phyloP scores from a whole-genome alignment of 768 basidiomycete genomes.

The Trametopsis cervina region DNA sequence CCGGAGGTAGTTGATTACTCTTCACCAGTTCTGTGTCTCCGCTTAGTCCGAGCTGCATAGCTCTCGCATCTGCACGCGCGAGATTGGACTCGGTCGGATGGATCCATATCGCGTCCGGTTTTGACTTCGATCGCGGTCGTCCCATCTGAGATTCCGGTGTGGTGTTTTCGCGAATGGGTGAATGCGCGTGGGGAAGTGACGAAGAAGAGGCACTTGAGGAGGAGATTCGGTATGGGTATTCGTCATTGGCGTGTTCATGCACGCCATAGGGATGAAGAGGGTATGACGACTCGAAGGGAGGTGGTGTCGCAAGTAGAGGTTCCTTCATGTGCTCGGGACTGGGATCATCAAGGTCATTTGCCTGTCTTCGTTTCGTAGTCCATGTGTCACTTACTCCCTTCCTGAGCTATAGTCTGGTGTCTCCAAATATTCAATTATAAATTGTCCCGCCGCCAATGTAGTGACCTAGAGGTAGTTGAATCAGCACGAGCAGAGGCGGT shows the following conservation, averaged over 20 bases:
- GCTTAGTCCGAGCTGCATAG: conserved; percentile 44
- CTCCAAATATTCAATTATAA: conserved; percentile 41
- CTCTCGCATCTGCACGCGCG: conserved; percentile 60
- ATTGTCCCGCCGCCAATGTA: conserved; percentile 51
- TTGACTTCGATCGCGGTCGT: conserved; percentile 43
- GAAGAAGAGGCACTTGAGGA: conserved; percentile 10
- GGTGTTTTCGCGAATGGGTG: conserved; percentile 3
- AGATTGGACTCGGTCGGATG: conserved; percentile 58
- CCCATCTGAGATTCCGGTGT: conserved; percentile 11
- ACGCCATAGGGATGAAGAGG: conserved; percentile 4
- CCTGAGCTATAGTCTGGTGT: neutral
- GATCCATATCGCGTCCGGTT: conserved; percentile 50
- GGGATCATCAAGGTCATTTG: too few relatives aligned
- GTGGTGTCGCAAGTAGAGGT: conserved; percentile 15
- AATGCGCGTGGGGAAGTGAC: conserved; percentile 8
- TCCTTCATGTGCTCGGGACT: conserved; percentile 22
- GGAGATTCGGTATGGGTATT: conserved; percentile 2
- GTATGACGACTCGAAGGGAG: conserved; percentile 10
- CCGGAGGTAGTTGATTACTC: conserved; percentile 28
- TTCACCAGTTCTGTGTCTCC: conserved; percentile 43
- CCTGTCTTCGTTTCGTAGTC: too few relatives aligned
- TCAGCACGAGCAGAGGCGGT: too few relatives aligned
- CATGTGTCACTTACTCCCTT: conserved; percentile 12
- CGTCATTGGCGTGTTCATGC: neutral
- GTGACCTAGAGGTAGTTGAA: conserved; percentile 38